Base-by-base conservation (phyloP, 2,329 filamentous ascomycete genomes). In the Penicillium psychrosexuale region DNA sequence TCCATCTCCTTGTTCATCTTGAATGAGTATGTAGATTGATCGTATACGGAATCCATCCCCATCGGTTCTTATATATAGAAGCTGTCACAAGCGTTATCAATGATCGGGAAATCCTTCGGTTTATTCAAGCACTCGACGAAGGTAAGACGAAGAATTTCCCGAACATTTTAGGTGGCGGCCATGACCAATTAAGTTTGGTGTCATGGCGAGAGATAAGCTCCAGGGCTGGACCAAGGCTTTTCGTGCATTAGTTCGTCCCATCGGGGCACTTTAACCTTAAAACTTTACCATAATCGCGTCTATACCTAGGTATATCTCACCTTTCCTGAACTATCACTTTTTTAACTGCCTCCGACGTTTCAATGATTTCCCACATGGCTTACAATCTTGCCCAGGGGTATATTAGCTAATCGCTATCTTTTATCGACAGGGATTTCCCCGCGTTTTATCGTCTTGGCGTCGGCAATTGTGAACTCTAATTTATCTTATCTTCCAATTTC, bases 381-480 rank as follows among this genome's bases (percentile, higher is more conserved):
- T 22, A 33, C 5, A 52, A 47, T 11, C 17, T 12, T 17, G 8
- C 5, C 22, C 22, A 24, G 22, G 5, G 22, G 22, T n/a, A 31
- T 30, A 42, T 28, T 5, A 42, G 39, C 24, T 43, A n/a, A 30
- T 30, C 19, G 37, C 15, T 43, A 43, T 43, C 40, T 30, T 43
- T 30, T 12, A 12, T 27, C 40, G n/a, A 3, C 28, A 13, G 31
- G 8, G 4, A 6, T 27, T 57, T 57, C 55, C 55, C 55, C 55
- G 55, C 55, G 45, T 55, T 55, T 48, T 52, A 51, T 55, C 39
- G 36, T 48, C 55, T 58, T 58, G 55, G 55, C 55, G 38, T 58
- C 55, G 55, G 55, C 27, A 52, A 55, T 52, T 47, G 34, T 5
- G 2, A 47, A 40, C 37, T 12, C 27, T 30, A 19, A 13, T 15